Evolutionary conservation across 148 eudicot genomes (phyloP), one percentile per base, ranked within the genome.

Genomic region (Vaccinium darrowii): DNA sequence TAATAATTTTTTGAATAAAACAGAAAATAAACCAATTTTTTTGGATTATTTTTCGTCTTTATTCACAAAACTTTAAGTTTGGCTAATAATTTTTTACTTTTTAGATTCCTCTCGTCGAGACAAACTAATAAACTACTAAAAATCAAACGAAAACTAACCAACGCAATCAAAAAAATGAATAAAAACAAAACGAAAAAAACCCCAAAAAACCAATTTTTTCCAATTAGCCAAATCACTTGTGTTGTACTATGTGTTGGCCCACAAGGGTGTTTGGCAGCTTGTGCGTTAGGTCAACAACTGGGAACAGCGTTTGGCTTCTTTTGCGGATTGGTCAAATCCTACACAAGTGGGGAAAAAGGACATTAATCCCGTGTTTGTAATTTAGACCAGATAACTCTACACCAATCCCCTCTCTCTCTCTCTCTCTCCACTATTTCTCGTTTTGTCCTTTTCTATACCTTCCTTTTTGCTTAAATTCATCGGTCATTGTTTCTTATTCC

Each of bases 251-350:
- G 19, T 80, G 0, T 58, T n/a, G 85, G 52, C 49, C 78, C 86
- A 83, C 79, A 18, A 7, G 7, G 83, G 23, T 33, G 52, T 73
- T 89, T 87, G 91, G 87, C 74, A 2, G 53, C 50, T 82, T 82
- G 77, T 87, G 89, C 23, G 85, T 84, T 85, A 80, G 88, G 89
- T 81, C 83, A 87, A 87, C 87, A 89, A 87, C 87, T 83, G 62
- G 84, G 88, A 85, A 85, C 84, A 81, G 79, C 21, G 87, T 83
- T 87, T 89, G 91, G 83, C 89, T 85, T 79, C 50, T 87, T 80
- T 33, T 82, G 88, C 47, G 15, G 71, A 79, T 83, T 72, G 84
- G 87, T 79, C 77, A 83, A 89, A 79, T 75, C 69, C 83, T 39
- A 53, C 76, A 67, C 49, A 72, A 72, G 18, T 27, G 76, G 25